Base-by-base conservation (phyloP, 371 early-diverging fungal genomes). In the Quaeritorhiza haematococci region DNA sequence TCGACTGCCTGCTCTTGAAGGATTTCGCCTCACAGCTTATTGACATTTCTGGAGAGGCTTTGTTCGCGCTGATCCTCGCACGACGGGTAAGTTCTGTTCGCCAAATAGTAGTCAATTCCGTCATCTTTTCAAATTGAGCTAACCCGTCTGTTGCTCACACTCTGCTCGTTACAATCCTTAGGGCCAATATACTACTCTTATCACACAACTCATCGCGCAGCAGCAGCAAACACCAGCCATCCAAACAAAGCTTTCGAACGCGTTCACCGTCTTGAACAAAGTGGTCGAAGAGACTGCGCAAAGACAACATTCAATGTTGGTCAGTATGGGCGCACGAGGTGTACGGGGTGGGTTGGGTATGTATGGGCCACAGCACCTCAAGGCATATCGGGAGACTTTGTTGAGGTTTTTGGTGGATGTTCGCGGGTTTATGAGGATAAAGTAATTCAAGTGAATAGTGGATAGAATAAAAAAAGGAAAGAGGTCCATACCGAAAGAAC, bases 341-440 rank as follows among this genome's bases (percentile, higher is more conserved):
- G 45, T 55, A 17, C 58, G 68, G n/a, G 56, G 47, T 33, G n/a
- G n/a, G n/a, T n/a, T n/a, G n/a, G n/a, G n/a, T n/a, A n/a, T n/a
- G n/a, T n/a, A n/a, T n/a, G n/a, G n/a, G n/a, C n/a, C n/a, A n/a
- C 27, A 28, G 5, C 6, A 38, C 26, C 46, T 67, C 26, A 42
- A 52, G 38, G 21, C 64, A 59, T 76, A 80, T 50, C 64, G 77
- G 48, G 79, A 81, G 49, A 69, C 74, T 2, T 66, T 86, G 43
- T 55, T 79, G 50, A 63, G 67, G 38, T 83, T 84, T 53, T 61
- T 86, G 59, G 76, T 84, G 78, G 74, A 84, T 55, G 85, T 82
- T 3, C 73, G 87, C 42, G 87, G 85, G 44, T 79, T 86, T 8
- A 65, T 86, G 51, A 70, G 87, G 35, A 75, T 83, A 19, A 82